These are phyloP conservation scores for Colletotrichum brevisporum DNA, from an alignment of 2,329 filamentous ascomycete genomes.

Conservation along the genomic window DNA sequence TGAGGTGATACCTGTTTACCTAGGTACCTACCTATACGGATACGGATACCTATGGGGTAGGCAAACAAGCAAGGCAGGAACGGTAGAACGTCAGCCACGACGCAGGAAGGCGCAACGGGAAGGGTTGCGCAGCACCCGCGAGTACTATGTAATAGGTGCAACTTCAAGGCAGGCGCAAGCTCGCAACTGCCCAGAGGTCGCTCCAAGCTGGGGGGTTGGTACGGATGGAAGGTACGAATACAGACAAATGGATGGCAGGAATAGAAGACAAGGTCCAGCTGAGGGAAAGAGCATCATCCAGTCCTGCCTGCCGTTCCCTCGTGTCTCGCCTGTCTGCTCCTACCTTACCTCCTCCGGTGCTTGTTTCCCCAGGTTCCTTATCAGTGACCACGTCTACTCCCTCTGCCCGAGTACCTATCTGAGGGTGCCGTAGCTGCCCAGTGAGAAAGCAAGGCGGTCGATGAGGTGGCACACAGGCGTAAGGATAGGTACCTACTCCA, in stretches of 20 bases:
- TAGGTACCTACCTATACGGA: no score
- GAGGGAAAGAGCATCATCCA: no score
- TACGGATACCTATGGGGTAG: neutral
- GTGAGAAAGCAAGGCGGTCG: neutral
- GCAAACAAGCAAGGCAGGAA: constrained; percentile 5
- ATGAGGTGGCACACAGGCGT: constrained; percentile 11
- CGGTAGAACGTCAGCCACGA: neutral
- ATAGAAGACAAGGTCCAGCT: neutral
- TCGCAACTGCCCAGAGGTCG: neutral
- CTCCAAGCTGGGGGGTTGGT: neutral
- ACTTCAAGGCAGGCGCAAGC: neutral
- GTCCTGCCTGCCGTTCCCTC: neutral
- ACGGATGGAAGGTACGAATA: no score
- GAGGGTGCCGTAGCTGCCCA: neutral
- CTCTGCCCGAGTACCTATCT: neutral
- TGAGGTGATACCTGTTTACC: neutral
- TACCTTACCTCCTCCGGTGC: constrained; percentile 3
- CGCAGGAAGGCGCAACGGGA: neutral
- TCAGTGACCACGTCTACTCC: constrained; percentile 11
- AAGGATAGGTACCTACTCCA: constrained; percentile 23
- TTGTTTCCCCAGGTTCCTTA: constrained; percentile 24
- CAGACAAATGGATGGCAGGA: no score
- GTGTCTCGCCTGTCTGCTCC: constrained; percentile 1
- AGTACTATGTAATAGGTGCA: no score
- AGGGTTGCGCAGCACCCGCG: neutral